Evolutionary conservation across 2,329 filamentous ascomycete genomes (phyloP).

Genomic region (Acrocalymma vagum): DNA sequence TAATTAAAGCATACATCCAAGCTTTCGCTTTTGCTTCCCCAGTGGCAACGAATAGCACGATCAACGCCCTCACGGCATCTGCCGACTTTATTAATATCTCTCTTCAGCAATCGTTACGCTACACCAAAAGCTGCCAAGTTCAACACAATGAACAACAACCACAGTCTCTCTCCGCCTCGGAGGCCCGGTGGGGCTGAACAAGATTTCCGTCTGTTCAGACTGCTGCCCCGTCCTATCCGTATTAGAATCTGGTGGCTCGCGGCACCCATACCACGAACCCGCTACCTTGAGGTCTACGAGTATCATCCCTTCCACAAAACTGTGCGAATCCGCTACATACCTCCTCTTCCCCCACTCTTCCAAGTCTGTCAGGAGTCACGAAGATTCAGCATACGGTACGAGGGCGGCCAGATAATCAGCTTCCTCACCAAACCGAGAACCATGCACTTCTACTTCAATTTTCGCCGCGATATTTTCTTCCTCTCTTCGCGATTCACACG

Average conservation of each 20-base stretch:
- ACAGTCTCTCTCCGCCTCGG: too few species aligned
- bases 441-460: conserved; percentile 17
- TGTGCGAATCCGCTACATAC: conserved; percentile 16
- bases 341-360: conserved; percentile 18
- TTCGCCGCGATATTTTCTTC: conserved; percentile 17
- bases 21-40: too few species aligned
- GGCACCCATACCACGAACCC: conserved; percentile 13
- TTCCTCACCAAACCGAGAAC: conserved; percentile 2
- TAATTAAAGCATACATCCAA: too few species aligned
- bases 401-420: conserved; percentile 13
- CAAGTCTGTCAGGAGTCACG: conserved; percentile 11
- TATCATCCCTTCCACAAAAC: conserved; percentile 11
- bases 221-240: conserved; percentile 6
- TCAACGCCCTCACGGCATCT: too few species aligned
- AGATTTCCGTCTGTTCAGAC: conserved; percentile 7
- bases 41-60: too few species aligned
- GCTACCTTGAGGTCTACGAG: conserved; percentile 21
- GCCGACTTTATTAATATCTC: too few species aligned
- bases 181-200: too few species aligned
- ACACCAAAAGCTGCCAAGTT: too few species aligned
- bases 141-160: too few species aligned
- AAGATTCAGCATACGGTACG: conserved; percentile 9
- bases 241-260: conserved; percentile 13
- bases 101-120: too few species aligned
- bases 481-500: conserved; percentile 19